Conservation (phyloP, 2,329 filamentous ascomycete genomes). For the Capronia epimyces region DNA sequence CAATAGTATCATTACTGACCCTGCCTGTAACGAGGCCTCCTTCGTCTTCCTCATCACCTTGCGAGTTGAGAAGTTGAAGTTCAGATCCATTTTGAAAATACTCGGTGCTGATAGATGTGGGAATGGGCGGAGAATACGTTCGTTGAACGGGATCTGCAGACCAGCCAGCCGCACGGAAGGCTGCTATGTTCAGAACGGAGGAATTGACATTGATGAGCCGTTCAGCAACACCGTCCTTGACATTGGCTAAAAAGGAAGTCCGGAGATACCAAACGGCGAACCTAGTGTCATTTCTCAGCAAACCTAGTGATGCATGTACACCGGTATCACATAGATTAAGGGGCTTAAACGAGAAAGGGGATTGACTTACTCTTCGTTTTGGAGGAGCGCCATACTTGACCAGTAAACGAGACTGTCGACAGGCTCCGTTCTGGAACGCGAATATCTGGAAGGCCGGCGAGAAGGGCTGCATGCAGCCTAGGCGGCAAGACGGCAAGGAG, state of each 20-base stretch:
- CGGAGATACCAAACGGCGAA: conserved; percentile 63
- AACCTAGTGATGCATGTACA: too few relatives aligned
- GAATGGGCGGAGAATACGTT: conserved; percentile 62
- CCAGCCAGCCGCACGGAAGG: conserved; percentile 62
- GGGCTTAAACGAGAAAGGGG: neutral
- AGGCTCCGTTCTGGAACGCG: neutral
- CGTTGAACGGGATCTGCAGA: conserved; percentile 51
- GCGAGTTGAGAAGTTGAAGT: conserved; percentile 35
- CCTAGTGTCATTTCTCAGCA: conserved; percentile 34
- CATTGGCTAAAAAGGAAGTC: conserved; percentile 58
- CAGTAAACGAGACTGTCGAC: neutral
- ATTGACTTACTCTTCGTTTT: conserved; percentile 47
- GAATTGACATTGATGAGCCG: conserved; percentile 61
- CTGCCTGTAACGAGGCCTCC: conserved; percentile 59
- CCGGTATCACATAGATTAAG: neutral
- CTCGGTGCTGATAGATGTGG: conserved; percentile 57
- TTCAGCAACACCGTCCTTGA: conserved; percentile 62
- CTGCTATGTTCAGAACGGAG: conserved; percentile 57
- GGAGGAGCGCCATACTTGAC: conserved; percentile 44
- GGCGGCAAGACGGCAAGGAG: neutral
- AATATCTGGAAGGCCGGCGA: neutral
- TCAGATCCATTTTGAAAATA: conserved; percentile 53
- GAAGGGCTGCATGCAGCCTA: neutral
- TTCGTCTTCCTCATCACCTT: conserved; percentile 55
- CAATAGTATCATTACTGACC: conserved; percentile 53